Evolutionary conservation across 768 basidiomycete species (phyloP), one percentile per base, ranked within the genome.

Genomic region (Trametes punicea): DNA sequence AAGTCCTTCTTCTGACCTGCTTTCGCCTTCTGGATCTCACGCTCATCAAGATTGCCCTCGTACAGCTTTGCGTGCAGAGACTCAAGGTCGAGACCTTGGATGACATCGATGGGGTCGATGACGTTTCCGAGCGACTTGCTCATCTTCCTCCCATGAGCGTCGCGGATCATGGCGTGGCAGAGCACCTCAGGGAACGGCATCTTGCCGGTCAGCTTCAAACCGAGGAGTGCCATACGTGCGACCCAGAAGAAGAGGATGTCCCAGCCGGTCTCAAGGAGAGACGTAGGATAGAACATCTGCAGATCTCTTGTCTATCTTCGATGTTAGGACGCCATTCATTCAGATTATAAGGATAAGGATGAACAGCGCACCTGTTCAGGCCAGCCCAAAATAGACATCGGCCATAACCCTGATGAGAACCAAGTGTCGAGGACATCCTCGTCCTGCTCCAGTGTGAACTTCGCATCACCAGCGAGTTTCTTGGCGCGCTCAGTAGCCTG

Each of bases 161-260:
- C 97, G 40, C 97, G 92, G 65, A 99, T 87, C 94, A 99, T 97
- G 20, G 96, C 95, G 67, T 98, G 97, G 73, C 95, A 98, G 69
- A 88, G 84, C 8, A 98, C 95, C 73, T 99, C 95, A 45, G 83
- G 78, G 81, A 98, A 99, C 1, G 97, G 97, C 77, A 99, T 82
- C 65, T 89, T 71, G 25, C 81, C 94, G 0, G 97, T 99, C 42
- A 98, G 83, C 54, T 88, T 81, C 64, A 93, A 74, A 39, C 97
- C 96, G 31, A 98, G 84, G 66, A 99, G 75, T 46, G 90, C 96
- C 96, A 98, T 99, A 39, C 97, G 88, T 15, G 97, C 95, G 6
- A 98, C 96, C 97, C 97, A 99, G 83, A 98, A 98, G 81, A 95
- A 95, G n/a, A 99, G 72, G 65, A 98, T 98, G 61, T 98, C 97